phyloP scores from a whole-genome alignment of 140 eudicot genomes.

The Bidens hawaiensis region DNA sequence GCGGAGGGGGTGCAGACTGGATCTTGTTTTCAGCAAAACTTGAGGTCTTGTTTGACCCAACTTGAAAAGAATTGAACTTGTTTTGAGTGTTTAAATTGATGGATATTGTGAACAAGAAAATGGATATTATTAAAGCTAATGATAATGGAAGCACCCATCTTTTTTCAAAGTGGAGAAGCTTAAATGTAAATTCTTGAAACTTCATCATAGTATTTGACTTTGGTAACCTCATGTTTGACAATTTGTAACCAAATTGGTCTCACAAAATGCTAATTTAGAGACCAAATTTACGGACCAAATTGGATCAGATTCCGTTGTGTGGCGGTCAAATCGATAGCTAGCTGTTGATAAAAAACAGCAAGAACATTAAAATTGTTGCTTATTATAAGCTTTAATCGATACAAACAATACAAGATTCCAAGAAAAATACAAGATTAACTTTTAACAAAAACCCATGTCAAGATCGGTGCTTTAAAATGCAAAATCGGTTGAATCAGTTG shows the following conservation, averaged over 20 bases:
- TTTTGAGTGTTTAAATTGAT: constrained; percentile 54
- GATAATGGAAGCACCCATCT: constrained; percentile 74
- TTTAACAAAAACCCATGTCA: constrained; percentile 1
- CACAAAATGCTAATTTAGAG: background rate
- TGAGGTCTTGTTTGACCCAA: constrained; percentile 28
- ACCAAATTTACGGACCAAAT: background rate
- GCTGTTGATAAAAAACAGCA: constrained; percentile 13
- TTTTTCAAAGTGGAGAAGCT: constrained; percentile 50
- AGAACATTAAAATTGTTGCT: constrained; percentile 9
- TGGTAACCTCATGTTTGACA: constrained; percentile 10
- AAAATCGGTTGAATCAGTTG: no score
- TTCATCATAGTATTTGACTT: constrained; percentile 6
- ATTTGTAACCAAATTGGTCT: no score
- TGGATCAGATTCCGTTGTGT: constrained; percentile 16
- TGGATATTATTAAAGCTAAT: constrained; percentile 40
- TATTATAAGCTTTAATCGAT: background rate
- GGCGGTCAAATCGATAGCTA: constrained; percentile 11
- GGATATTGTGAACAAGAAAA: constrained; percentile 53
- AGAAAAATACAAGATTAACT: no score
- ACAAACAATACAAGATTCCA: no score
- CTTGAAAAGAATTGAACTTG: constrained; percentile 38
- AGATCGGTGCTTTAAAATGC: no score
- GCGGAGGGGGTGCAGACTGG: constrained; percentile 33
- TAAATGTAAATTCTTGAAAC: constrained; percentile 33
- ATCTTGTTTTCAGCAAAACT: constrained; percentile 36